Conservation (phyloP, 352 stramenopile species). For the Pythium apleroticum region DNA sequence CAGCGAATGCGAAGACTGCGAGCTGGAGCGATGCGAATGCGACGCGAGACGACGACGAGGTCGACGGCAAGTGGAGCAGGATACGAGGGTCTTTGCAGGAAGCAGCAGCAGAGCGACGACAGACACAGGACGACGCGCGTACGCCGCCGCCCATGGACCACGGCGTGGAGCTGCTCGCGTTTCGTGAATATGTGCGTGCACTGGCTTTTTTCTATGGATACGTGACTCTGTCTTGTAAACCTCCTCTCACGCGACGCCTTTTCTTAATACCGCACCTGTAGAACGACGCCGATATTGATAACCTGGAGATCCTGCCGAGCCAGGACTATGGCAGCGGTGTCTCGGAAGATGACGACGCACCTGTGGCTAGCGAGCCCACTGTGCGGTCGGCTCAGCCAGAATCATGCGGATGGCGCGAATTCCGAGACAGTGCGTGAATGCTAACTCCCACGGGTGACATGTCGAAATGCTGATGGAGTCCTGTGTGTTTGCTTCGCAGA, state of each 20-base stretch:
- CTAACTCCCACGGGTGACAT: too few species aligned
- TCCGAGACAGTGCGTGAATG: constrained; percentile 20
- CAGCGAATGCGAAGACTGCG: background rate
- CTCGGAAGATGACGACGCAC: background rate
- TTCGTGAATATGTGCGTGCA: constrained; percentile 61
- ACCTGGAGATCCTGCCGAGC: constrained; percentile 54
- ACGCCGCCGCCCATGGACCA: background rate
- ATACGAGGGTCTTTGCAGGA: background rate
- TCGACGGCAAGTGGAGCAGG: background rate
- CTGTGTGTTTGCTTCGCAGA: constrained; percentile 29
- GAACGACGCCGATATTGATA: constrained; percentile 60
- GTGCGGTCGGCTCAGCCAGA: background rate
- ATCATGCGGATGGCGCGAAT: constrained; percentile 19
- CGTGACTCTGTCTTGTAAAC: background rate
- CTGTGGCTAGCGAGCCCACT: background rate
- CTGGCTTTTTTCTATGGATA: constrained; percentile 1
- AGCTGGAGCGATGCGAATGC: background rate
- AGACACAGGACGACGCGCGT: background rate
- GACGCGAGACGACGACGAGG: background rate
- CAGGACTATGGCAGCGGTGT: constrained; percentile 48
- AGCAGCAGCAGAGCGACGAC: background rate
- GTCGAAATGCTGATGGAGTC: constrained; percentile 1
- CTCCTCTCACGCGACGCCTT: background rate
- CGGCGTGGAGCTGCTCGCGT: constrained; percentile 37
- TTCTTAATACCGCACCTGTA: constrained; percentile 15